phyloP scores from a whole-genome alignment of 768 basidiomycete species.

The Trametes meyenii region DNA sequence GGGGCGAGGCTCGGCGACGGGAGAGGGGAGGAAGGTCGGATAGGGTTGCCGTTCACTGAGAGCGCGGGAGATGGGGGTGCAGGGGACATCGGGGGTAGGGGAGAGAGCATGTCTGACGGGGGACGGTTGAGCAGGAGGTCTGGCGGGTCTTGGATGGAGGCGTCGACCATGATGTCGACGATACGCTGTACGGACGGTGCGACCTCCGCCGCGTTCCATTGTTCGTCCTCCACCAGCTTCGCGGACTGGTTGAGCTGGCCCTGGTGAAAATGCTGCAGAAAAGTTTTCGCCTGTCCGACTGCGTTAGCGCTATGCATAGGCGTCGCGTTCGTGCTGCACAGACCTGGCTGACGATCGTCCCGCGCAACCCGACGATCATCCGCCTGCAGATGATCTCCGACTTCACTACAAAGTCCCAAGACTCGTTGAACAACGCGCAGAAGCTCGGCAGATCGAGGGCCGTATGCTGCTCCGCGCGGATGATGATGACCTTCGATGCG shows the following conservation, averaged over 20 bases:
- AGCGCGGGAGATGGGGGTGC: conserved; percentile 24
- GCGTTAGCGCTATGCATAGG: background rate
- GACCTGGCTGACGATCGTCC: conserved; percentile 83
- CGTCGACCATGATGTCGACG: conserved; percentile 74
- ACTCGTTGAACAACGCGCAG: conserved; percentile 76
- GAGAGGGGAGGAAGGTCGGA: conserved; percentile 33
- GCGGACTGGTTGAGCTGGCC: conserved; percentile 76
- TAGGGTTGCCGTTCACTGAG: conserved; percentile 17
- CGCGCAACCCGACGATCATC: conserved; percentile 93
- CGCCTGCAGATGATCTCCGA: conserved; percentile 84
- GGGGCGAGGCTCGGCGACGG: conserved; percentile 29
- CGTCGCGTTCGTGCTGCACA: conserved; percentile 16
- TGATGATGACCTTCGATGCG: conserved; percentile 74
- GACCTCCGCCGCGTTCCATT: conserved; percentile 86
- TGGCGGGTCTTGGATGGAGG: conserved; percentile 79
- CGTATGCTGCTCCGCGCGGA: conserved; percentile 80
- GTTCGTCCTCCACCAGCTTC: conserved; percentile 93
- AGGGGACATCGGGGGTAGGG: conserved; percentile 29
- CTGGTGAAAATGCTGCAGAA: conserved; percentile 87
- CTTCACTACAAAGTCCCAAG: conserved; percentile 88
- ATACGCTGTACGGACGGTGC: conserved; percentile 64
- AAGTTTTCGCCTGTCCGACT: conserved; percentile 71
- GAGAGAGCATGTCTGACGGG: conserved; percentile 30
- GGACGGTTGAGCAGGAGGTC: conserved; percentile 53
- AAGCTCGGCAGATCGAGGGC: conserved; percentile 74